These are phyloP conservation scores for Parastagonospora avenae DNA, from an alignment of 2,329 filamentous ascomycete species.

Conservation along the genomic window DNA sequence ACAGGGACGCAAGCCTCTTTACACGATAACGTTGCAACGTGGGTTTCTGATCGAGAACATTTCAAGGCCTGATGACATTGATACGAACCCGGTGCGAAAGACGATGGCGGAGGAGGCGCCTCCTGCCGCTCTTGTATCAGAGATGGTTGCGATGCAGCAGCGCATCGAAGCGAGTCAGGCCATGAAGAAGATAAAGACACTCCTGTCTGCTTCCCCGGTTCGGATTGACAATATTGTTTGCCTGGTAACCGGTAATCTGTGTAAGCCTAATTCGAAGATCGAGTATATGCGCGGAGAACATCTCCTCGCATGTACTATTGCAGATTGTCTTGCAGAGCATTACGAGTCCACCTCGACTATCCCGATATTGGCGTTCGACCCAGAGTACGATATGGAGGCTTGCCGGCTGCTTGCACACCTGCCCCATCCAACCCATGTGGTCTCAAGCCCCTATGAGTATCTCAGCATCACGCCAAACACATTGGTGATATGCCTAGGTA, in stretches of 20 bases:
- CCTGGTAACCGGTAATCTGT: constrained; percentile 2
- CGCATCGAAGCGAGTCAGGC: not conserved
- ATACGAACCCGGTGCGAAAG: too few species aligned
- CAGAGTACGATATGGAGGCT: not conserved
- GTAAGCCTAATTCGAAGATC: not conserved
- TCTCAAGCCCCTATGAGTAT: constrained; percentile 10
- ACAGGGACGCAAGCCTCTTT: too few species aligned
- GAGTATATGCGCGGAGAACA: not conserved
- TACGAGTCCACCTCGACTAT: not conserved
- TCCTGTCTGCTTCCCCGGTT: not conserved
- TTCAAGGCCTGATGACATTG: too few species aligned
- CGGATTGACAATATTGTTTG: constrained; percentile 11
- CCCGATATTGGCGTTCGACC: constrained; percentile 5
- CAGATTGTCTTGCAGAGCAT: not conserved
- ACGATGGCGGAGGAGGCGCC: not conserved
- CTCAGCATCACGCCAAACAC: constrained; percentile 9
- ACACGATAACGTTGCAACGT: too few species aligned
- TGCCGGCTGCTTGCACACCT: not conserved
- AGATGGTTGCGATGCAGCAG: not conserved
- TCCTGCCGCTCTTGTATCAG: not conserved
- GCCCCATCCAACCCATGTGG: constrained; percentile 4
- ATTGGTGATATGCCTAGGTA: not conserved
- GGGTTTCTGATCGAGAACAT: too few species aligned
- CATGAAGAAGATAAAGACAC: not conserved
- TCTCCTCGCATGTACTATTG: constrained; percentile 1